These are phyloP conservation scores for Volutella citrinella DNA, from an alignment of 2,329 filamentous ascomycete genomes.

Conservation along the genomic window DNA sequence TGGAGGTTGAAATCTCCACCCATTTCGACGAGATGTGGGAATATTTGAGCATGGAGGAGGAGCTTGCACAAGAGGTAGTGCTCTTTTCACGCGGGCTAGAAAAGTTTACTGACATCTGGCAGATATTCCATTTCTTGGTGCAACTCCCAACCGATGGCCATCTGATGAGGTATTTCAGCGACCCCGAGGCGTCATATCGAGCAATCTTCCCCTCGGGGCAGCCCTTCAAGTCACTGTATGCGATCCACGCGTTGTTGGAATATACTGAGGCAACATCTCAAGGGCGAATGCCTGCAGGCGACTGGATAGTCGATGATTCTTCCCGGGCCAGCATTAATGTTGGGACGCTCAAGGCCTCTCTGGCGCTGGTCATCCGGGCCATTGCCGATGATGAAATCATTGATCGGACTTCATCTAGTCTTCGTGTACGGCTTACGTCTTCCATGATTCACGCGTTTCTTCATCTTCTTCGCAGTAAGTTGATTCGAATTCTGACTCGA, in stretches of 20 bases:
- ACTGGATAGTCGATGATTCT: conserved; percentile 1
- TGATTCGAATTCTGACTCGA: neutral
- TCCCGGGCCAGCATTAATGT: conserved; percentile 25
- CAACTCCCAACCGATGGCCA: conserved; percentile 67
- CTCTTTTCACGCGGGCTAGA: too few relatives aligned
- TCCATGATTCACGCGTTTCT: conserved; percentile 27
- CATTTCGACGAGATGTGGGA: conserved; percentile 84
- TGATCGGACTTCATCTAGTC: conserved; percentile 25
- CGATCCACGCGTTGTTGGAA: conserved; percentile 62
- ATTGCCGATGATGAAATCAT: conserved; percentile 57
- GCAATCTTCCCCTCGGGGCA: conserved; percentile 67
- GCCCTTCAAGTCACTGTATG: conserved; percentile 73
- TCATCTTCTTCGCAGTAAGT: conserved; percentile 26
- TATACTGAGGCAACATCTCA: conserved; percentile 50
- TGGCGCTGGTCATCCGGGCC: conserved; percentile 57
- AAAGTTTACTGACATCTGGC: conserved; percentile 16
- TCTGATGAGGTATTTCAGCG: conserved; percentile 57
- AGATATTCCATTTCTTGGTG: conserved; percentile 69
- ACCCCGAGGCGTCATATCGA: conserved; percentile 47
- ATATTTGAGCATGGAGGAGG: conserved; percentile 72
- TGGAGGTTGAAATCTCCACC: conserved; percentile 76
- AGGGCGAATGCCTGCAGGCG: conserved; percentile 11
- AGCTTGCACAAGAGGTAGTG: conserved; percentile 65
- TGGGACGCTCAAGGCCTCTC: conserved; percentile 40
- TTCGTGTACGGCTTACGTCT: conserved; percentile 27